Base-by-base conservation (phyloP, 306 rosid genomes). In the Albizia julibrissin region DNA sequence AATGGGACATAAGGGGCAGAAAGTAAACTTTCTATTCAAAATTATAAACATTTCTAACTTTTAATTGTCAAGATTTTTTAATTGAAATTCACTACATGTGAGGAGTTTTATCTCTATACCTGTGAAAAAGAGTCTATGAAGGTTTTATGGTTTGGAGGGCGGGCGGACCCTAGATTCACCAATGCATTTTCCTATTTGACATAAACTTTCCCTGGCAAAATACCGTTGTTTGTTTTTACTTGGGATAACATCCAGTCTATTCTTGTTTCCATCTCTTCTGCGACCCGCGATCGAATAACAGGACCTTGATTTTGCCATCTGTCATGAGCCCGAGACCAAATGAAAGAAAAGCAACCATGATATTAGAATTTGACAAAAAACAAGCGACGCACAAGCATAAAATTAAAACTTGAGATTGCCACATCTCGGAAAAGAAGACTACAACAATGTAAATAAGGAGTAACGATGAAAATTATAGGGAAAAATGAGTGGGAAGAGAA, bases 351-450 rank as follows among this genome's bases (percentile, higher is more conserved):
- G 80, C 79, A 80, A 70, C 19, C 56, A 7, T 31, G 37, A 77
- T 42, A 10, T 4, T 40, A n/a, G 50, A 42, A n/a, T 42, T 69
- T 62, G 26, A 70, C 71, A 59, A 78, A 78, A 82, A 33, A 14
- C 19, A 4, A 0, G 43, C 16, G 74, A 11, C 31, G 68, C 79
- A 80, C 82, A 71, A 73, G 16, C 43, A 13, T 19, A 16, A 71
- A 52, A 11, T 8, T 33, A 18, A 46, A 67, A 37, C 39, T 67
- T 59, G 15, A 43, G 56, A 81, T 84, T 80, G 80, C 84, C 77
- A 64, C 58, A 72, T 37, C 79, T 59, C 87, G 84, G 76, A 83
- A 86, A 76, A 74, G 88, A 76, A 74, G 88, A 82, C 87, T 39
- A 58, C 81, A 43, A 64, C 56, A 80, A 76, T 24, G 70, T 12